Evolutionary conservation across 345 rosid species (phyloP).

Genomic region (Gossypium bickii): DNA sequence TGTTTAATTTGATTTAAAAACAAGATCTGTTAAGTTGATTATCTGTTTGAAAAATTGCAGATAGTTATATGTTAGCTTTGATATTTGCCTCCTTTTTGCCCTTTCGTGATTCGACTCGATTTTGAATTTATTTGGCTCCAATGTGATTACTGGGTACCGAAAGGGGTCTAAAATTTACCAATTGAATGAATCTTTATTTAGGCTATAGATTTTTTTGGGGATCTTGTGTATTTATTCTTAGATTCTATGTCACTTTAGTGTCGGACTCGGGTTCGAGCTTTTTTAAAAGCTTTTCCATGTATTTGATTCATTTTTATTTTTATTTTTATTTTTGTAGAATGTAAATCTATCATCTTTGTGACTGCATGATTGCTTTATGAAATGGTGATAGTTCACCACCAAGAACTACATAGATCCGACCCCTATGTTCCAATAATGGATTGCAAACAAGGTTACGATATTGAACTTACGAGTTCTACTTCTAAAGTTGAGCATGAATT

Average conservation of each 20-base stretch:
- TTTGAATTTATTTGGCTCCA: too few relatives aligned
- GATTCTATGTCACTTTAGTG: neutral
- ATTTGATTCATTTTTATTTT: too few relatives aligned
- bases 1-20: neutral
- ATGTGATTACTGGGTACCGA: neutral
- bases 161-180: neutral
- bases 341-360: neutral
- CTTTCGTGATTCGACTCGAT: neutral
- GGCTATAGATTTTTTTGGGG: neutral
- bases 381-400: slow-evolving; percentile 17
- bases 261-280: neutral
- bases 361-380: slow-evolving; percentile 22
- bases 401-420: neutral
- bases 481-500: slow-evolving; percentile 45
- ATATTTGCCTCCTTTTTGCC: neutral
- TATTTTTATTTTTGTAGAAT: slow-evolving; percentile 6
- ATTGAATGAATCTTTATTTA: neutral
- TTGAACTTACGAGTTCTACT: slow-evolving; percentile 34
- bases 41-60: neutral
- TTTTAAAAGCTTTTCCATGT: too few relatives aligned
- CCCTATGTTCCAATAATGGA: slow-evolving; percentile 31
- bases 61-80: neutral
- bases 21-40: slow-evolving; percentile 6
- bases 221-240: neutral
- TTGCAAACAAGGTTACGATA: slow-evolving; percentile 34